Evolutionary conservation across 164 flowering plant species (phyloP), one percentile per base, ranked within the genome.

Genomic region (Macadamia integrifolia): DNA sequence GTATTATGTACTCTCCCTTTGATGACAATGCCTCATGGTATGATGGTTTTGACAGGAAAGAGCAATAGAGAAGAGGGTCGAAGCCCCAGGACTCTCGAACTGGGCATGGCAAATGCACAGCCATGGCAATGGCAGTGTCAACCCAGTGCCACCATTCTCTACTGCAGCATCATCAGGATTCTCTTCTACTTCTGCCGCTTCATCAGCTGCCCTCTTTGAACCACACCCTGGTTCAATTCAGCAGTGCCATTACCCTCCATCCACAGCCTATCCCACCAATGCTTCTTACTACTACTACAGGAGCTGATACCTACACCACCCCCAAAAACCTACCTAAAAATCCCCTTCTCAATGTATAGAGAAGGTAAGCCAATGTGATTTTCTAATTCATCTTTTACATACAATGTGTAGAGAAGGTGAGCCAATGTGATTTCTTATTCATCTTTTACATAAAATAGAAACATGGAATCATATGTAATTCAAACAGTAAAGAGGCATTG

Each of bases 131-230:
- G 53, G 64, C 6, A 48, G 62, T 62, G 57, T 74, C 7, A 65
- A 66, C 57, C 63, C 83, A 72, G 67, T 76, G 69, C 74, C 85
- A 66, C 46, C 76, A 58, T 75, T 81, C 65, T 77, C 85, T 55
- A 64, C 76, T 75, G 97, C 97, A 88, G 97, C 97, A 91, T 91
- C 97, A 88, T 90, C 97, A 90, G 97, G 97, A 90, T 90, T 90
- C 97, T 71, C 85, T 40, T 66, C 81, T 12, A 65, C 69, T 9
- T 23, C 82, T 23, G 66, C 76, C 64, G 67, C 74, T 69, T 46
- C 80, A 10, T 58, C 84, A 55, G 76, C 81, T 79, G 79, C 83
- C 73, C 42, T 74, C 66, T 77, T 69, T 67, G 80, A 77, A 15
- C 65, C 66, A 0, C 74, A 56, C 65, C 74, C 77, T 18, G 66